Conservation (phyloP, 176 grass and related monocot species). For the Bonia amplexicaulis region DNA sequence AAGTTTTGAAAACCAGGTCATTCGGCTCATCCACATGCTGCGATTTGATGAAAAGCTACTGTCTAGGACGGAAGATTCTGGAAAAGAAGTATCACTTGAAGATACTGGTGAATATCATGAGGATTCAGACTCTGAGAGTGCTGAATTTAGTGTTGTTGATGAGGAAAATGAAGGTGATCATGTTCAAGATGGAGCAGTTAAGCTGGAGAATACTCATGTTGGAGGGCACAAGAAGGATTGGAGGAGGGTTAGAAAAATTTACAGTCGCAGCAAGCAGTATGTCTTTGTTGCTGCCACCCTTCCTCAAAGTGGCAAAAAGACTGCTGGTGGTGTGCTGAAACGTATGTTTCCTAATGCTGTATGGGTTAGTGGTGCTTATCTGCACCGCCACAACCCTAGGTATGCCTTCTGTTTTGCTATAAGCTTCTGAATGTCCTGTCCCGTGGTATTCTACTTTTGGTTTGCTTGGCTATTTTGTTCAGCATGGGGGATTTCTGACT, state of each 20-base stretch:
- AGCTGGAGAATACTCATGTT: slow-evolving; percentile 22
- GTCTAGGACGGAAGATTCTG: slow-evolving; percentile 50
- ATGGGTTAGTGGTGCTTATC: slow-evolving; percentile 80
- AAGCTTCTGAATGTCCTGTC: slow-evolving; percentile 5
- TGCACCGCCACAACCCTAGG: slow-evolving; percentile 90
- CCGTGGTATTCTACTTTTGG: neutral
- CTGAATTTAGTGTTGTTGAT: slow-evolving; percentile 28
- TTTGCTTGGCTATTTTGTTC: neutral
- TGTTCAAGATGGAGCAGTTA: slow-evolving; percentile 33
- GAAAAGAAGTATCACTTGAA: slow-evolving; percentile 20
- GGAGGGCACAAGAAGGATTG: slow-evolving; percentile 45
- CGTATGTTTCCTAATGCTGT: slow-evolving; percentile 86
- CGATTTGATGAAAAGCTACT: slow-evolving; percentile 89
- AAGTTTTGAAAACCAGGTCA: slow-evolving; percentile 90
- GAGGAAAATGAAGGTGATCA: slow-evolving; percentile 39
- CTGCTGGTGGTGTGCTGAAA: slow-evolving; percentile 87
- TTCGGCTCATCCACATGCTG: slow-evolving; percentile 90
- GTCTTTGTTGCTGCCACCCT: slow-evolving; percentile 93
- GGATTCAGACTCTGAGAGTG: slow-evolving; percentile 24
- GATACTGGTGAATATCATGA: slow-evolving; percentile 27
- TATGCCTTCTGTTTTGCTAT: slow-evolving; percentile 28
- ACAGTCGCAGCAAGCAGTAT: slow-evolving; percentile 90
- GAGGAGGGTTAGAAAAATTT: slow-evolving; percentile 85
- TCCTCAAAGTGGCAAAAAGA: slow-evolving; percentile 83
- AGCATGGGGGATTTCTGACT: neutral